Evolutionary conservation across 2,329 filamentous ascomycete species (phyloP).

Genomic region (Phaeosphaeria sp.): DNA sequence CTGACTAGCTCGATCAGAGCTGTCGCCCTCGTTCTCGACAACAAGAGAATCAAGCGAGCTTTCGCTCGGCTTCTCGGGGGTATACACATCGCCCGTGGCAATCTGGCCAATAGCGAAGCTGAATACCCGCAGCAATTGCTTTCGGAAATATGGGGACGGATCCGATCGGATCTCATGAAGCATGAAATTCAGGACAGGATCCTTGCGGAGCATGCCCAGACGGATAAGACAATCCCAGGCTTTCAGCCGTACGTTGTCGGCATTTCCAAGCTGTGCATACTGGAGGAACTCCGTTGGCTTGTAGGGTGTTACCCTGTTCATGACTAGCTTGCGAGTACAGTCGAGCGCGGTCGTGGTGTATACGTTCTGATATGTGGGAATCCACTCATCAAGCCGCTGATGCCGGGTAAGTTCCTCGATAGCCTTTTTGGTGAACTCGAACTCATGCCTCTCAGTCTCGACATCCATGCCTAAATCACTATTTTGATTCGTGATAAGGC

Average conservation of each 20-base stretch:
- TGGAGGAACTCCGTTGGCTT: slow-evolving; percentile 65
- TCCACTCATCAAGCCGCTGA: slow-evolving; percentile 70
- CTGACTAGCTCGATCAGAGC: slow-evolving; percentile 55
- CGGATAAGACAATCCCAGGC: slow-evolving; percentile 66
- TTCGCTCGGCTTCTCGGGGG: slow-evolving; percentile 34
- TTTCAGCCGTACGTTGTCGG: slow-evolving; percentile 64
- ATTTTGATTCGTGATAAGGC: slow-evolving; percentile 49
- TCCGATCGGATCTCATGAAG: slow-evolving; percentile 64
- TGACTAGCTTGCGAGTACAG: slow-evolving; percentile 63
- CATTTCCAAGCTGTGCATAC: slow-evolving; percentile 66
- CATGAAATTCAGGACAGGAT: slow-evolving; percentile 62
- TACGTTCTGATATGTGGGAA: slow-evolving; percentile 69
- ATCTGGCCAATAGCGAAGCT: slow-evolving; percentile 63
- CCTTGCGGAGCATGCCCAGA: slow-evolving; percentile 58
- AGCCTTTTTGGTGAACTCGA: slow-evolving; percentile 62
- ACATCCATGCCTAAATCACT: slow-evolving; percentile 49
- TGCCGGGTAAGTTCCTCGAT: slow-evolving; percentile 69
- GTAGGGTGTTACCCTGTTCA: slow-evolving; percentile 59
- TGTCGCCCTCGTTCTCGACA: slow-evolving; percentile 61
- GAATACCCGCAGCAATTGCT: slow-evolving; percentile 59
- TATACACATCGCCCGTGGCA: slow-evolving; percentile 61
- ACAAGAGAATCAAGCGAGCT: slow-evolving; percentile 55
- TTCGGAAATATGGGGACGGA: slow-evolving; percentile 63
- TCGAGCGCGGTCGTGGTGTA: slow-evolving; percentile 67
- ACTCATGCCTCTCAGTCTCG: slow-evolving; percentile 59